Percentiles rank a stretch among this genome's conserved stretches.
These are phyloP conservation scores for Clarireedia monteithiana DNA, from an alignment of 2,329 filamentous ascomycete species.

Conservation along the genomic window DNA sequence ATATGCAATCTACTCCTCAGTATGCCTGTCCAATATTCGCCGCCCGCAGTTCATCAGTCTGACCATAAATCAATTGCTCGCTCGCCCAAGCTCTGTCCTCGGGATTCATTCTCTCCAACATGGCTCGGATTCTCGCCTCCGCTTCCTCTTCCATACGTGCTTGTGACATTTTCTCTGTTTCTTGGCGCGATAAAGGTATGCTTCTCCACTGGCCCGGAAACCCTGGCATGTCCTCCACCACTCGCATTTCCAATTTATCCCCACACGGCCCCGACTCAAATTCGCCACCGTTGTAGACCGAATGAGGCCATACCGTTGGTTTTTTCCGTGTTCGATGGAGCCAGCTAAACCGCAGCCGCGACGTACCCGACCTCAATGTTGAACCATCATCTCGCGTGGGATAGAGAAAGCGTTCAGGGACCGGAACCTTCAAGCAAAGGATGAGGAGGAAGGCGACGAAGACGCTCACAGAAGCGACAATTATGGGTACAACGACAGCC, in stretches of 20 bases:
- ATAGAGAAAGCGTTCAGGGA: constrained; percentile 1
- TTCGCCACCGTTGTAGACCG: constrained; percentile 2
- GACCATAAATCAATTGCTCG: constrained; percentile 9
- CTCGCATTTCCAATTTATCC: constrained; percentile 2
- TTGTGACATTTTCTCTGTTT: constrained; percentile 4
- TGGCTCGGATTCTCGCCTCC: constrained; percentile 3
- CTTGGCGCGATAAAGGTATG: background rate
- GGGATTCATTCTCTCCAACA: constrained; percentile 8
- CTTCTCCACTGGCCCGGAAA: background rate
- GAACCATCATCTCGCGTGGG: background rate
- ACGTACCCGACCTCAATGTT: background rate
- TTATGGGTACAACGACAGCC: constrained; percentile 1
- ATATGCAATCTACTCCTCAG: background rate
- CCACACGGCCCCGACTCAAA: background rate
- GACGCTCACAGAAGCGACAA: constrained; percentile 5
- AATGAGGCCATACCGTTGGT: constrained; percentile 5
- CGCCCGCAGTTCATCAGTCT: constrained; percentile 2
- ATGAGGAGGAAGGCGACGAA: constrained; percentile 6
- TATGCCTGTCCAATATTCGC: background rate
- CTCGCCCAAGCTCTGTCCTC: constrained; percentile 7
- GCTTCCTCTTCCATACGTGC: constrained; percentile 7
- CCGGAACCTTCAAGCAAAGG: constrained; percentile 1
- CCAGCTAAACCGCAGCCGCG: constrained; percentile 2
- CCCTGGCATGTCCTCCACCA: constrained; percentile 1
- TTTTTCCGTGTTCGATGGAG: background rate